Percentiles rank a stretch among this genome's conserved stretches.
These are phyloP conservation scores for Phyllosticta ampelicida DNA, from an alignment of 2,329 filamentous ascomycete genomes.

Conservation along the genomic window DNA sequence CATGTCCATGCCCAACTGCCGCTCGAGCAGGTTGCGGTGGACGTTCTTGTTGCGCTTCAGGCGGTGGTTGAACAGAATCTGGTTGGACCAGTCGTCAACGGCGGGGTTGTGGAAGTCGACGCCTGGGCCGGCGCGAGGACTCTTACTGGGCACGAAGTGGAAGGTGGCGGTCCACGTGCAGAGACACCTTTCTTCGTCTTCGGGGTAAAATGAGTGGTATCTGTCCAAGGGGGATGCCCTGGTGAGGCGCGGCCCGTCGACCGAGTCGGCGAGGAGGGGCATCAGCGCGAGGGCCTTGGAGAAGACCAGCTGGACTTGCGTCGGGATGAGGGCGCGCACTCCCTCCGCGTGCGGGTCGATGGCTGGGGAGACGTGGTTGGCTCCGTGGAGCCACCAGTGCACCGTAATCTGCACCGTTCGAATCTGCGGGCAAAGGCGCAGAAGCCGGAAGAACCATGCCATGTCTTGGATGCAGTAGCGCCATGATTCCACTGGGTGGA, in stretches of 20 bases:
- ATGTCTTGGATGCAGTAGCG: neutral
- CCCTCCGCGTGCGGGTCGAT: too few relatives aligned
- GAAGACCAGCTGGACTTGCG: too few relatives aligned
- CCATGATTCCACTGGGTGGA: neutral
- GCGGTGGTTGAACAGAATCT: neutral
- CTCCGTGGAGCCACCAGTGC: neutral
- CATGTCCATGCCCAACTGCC: neutral
- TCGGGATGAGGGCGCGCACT: too few relatives aligned
- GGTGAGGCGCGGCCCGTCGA: too few relatives aligned
- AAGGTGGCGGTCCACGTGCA: neutral
- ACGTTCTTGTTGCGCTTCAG: neutral
- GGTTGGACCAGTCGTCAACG: neutral
- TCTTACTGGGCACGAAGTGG: neutral
- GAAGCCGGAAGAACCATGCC: neutral
- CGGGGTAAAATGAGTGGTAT: too few relatives aligned
- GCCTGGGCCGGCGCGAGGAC: neutral
- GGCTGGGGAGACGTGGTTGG: too few relatives aligned
- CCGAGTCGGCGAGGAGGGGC: too few relatives aligned
- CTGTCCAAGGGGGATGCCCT: too few relatives aligned
- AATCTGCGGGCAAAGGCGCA: neutral
- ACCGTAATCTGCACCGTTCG: neutral
- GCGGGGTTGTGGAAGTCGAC: neutral
- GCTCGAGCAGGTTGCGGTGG: neutral
- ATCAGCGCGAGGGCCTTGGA: too few relatives aligned
- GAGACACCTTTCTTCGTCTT: neutral